phyloP scores from a whole-genome alignment of 352 stramenopile species.

The Elongisporangium anandrum region DNA sequence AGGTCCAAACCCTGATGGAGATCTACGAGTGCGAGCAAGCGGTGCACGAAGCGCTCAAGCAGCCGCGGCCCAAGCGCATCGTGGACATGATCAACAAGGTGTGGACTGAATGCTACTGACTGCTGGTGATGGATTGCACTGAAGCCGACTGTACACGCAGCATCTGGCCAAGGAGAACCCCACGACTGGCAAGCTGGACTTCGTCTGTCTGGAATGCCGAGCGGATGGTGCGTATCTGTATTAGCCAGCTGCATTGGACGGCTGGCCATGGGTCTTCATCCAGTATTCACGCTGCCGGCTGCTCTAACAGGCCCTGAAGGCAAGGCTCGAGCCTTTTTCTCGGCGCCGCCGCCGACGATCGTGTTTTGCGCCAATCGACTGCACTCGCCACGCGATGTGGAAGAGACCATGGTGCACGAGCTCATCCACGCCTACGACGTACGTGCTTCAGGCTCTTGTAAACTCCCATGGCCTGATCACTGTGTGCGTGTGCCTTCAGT shows the following conservation, averaged over 20 bases:
- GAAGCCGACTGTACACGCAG: conserved; percentile 12
- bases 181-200: conserved; percentile 41
- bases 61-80: conserved; percentile 58
- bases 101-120: conserved; percentile 1
- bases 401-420: conserved; percentile 83
- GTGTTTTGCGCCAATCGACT: conserved; percentile 82
- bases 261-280: neutral
- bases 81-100: conserved; percentile 78
- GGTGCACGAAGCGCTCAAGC: conserved; percentile 69
- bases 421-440: conserved; percentile 86
- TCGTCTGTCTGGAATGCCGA: conserved; percentile 75
- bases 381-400: conserved; percentile 62
- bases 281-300: neutral
- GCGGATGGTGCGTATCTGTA: conserved; percentile 35
- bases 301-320: conserved; percentile 52
- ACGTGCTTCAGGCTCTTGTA: conserved; percentile 6
- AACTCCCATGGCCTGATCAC: neutral
- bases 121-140: conserved; percentile 1
- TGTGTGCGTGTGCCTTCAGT: conserved; percentile 24
- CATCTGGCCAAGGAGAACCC: conserved; percentile 37
- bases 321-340: conserved; percentile 79
- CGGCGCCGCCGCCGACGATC: conserved; percentile 69
- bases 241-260: neutral
- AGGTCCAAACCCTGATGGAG: conserved; percentile 38
- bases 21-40: conserved; percentile 75